A percentile compares a stretch with the other conserved stretches of the same genome.
phyloP scores from a whole-genome alignment of 805 yeast genomes.

The Blastobotrys attinorum region DNA sequence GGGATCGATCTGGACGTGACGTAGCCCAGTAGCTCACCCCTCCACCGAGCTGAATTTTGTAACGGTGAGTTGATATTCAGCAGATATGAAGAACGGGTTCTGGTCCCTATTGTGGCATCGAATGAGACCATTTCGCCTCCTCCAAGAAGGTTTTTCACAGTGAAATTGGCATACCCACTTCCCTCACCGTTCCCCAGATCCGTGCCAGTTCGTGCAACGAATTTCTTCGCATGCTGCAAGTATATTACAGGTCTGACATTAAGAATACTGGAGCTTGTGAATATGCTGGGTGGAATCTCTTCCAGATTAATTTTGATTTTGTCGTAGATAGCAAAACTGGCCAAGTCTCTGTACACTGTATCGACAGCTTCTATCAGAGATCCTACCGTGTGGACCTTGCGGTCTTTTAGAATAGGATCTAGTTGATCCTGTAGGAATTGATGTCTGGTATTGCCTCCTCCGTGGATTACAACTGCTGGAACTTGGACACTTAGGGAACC shows the following conservation, averaged over 20 bases:
- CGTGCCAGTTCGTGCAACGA: conserved; percentile 86
- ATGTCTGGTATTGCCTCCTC: conserved; percentile 28
- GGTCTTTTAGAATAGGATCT: conserved; percentile 27
- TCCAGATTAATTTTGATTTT: conserved; percentile 21
- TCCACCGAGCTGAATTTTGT: conserved; percentile 43
- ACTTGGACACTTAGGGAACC: conserved; percentile 23
- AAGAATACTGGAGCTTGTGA: conserved; percentile 11
- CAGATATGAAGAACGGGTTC: conserved; percentile 48
- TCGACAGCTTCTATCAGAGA: conserved; percentile 24
- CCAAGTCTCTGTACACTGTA: conserved; percentile 22
- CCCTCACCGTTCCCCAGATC: conserved; percentile 97
- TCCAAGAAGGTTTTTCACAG: conserved; percentile 52
- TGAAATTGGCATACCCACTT: conserved; percentile 80
- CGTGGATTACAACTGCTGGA: conserved; percentile 24
- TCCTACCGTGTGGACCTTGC: conserved; percentile 12
- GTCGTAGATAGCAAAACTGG: conserved; percentile 25
- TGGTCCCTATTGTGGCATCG: conserved; percentile 53
- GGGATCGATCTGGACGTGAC: conserved; percentile 43
- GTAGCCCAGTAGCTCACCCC: conserved; percentile 43
- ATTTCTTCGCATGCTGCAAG: conserved; percentile 40
- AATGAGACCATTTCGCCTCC: conserved; percentile 57
- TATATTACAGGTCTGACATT: conserved; percentile 18
- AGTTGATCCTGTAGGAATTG: conserved; percentile 25
- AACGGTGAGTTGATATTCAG: conserved; percentile 46
- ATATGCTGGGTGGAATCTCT: conserved; percentile 7